These are phyloP conservation scores for Tolypocladium endophyticum DNA, from an alignment of 2,329 filamentous ascomycete genomes.

Conservation along the genomic window DNA sequence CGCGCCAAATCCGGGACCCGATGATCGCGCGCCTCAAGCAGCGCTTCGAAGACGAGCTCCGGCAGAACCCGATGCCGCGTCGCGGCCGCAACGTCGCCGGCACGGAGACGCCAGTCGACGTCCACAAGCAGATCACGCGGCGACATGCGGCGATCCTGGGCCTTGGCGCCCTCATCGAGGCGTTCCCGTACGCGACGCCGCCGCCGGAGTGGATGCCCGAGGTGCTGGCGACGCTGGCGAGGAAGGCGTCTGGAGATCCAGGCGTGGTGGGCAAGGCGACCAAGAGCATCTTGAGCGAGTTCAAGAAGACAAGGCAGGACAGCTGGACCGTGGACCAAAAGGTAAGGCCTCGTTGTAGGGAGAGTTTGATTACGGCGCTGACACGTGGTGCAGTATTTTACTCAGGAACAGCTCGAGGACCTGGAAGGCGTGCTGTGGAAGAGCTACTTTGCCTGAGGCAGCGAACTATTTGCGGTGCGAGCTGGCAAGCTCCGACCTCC, in stretches of 20 bases:
- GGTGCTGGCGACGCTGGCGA: slow-evolving; percentile 74
- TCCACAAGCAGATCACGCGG: slow-evolving; percentile 66
- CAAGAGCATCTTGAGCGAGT: slow-evolving; percentile 87
- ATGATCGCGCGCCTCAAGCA: slow-evolving; percentile 67
- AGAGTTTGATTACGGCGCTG: slow-evolving; percentile 4
- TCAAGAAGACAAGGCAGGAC: slow-evolving; percentile 99
- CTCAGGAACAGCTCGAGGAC: slow-evolving; percentile 85
- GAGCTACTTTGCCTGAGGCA: slow-evolving; percentile 81
- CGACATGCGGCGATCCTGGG: slow-evolving; percentile 88
- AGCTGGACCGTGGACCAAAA: slow-evolving; percentile 98
- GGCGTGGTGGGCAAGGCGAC: slow-evolving; percentile 93
- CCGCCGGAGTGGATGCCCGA: slow-evolving; percentile 92
- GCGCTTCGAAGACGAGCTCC: slow-evolving; percentile 70
- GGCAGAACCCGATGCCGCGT: slow-evolving; percentile 80
- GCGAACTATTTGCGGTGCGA: background rate
- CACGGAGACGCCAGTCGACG: slow-evolving; percentile 59
- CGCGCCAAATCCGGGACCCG: slow-evolving; percentile 63
- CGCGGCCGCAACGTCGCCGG: slow-evolving; percentile 45
- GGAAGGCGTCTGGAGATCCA: slow-evolving; percentile 75
- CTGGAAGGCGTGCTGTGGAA: slow-evolving; percentile 97
- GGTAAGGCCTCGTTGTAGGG: slow-evolving; percentile 42
- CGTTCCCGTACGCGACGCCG: slow-evolving; percentile 91
- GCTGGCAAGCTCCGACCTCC: too few species aligned
- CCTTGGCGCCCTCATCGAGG: slow-evolving; percentile 81
- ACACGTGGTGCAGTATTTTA: slow-evolving; percentile 56